phyloP scores from a whole-genome alignment of 768 basidiomycete genomes.

The Trametes elegans region DNA sequence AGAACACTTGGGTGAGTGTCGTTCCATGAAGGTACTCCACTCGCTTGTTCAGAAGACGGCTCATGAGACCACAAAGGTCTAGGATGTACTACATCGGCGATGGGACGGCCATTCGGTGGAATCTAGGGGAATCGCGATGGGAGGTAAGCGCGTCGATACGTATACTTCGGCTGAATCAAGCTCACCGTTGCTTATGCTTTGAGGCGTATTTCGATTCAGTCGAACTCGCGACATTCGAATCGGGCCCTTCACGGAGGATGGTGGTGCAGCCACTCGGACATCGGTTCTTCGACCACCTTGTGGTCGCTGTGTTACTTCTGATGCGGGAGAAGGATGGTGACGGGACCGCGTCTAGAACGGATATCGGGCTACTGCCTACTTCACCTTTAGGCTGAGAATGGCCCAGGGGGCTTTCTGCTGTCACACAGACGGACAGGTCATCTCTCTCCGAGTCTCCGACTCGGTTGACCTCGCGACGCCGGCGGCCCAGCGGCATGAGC shows the following conservation, averaged over 20 bases:
- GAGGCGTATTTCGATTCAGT: slow-evolving; percentile 19
- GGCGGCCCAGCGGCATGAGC: too few relatives aligned
- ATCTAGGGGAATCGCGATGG: slow-evolving; percentile 19
- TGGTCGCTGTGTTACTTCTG: slow-evolving; percentile 23
- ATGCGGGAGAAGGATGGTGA: slow-evolving; percentile 26
- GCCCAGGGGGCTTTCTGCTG: too few relatives aligned
- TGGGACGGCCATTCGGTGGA: slow-evolving; percentile 24
- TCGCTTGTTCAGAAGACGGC: too few relatives aligned
- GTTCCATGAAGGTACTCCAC: neutral
- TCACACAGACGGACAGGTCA: too few relatives aligned
- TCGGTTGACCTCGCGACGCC: too few relatives aligned
- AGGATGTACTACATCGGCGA: slow-evolving; percentile 22
- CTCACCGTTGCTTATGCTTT: neutral
- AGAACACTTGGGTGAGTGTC: slow-evolving; percentile 12
- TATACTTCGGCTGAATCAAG: neutral
- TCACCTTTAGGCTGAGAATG: slow-evolving; percentile 2
- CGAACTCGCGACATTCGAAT: slow-evolving; percentile 21
- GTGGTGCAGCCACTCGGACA: slow-evolving; percentile 23
- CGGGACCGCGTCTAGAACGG: neutral
- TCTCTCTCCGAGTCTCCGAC: too few relatives aligned
- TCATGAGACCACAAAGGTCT: slow-evolving; percentile 8
- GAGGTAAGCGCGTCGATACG: slow-evolving; percentile 14
- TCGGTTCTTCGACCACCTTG: slow-evolving; percentile 22
- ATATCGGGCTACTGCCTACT: neutral
- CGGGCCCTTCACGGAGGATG: slow-evolving; percentile 18